Evolutionary conservation across 345 rosid genomes (phyloP).

Genomic region (Turnera subulata): DNA sequence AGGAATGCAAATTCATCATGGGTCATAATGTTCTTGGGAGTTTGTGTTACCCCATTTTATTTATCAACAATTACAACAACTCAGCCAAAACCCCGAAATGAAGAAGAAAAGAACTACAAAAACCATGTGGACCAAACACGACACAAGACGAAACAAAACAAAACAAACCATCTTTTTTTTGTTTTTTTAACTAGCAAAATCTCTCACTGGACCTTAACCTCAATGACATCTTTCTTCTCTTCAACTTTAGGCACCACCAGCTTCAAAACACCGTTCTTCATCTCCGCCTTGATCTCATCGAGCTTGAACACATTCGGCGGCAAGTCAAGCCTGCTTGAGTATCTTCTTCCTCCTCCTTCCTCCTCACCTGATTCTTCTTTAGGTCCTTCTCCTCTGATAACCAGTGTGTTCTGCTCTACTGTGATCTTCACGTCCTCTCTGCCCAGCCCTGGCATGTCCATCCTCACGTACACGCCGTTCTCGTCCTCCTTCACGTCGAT

Average conservation of each 20-base stretch:
- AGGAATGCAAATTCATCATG: no score
- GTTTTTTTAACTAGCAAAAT: no score
- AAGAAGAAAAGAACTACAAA: no score
- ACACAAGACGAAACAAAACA: no score
- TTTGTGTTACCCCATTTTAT: no score
- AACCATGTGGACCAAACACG: no score
- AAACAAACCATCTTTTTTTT: no score
- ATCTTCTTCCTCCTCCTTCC: slow-evolving; percentile 40
- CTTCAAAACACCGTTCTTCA: slow-evolving; percentile 82
- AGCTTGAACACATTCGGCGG: slow-evolving; percentile 34
- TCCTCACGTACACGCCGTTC: slow-evolving; percentile 24
- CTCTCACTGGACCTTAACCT: slow-evolving; percentile 39
- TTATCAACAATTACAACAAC: no score
- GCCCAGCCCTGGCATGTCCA: slow-evolving; percentile 58
- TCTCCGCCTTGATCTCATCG: slow-evolving; percentile 71
- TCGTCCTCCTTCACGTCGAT: slow-evolving; percentile 56
- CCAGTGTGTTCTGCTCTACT: slow-evolving; percentile 53
- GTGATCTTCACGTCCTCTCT: slow-evolving; percentile 52
- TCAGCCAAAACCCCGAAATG: no score
- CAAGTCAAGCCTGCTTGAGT: slow-evolving; percentile 45
- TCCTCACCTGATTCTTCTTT: slow-evolving; percentile 1
- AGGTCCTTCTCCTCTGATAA: slow-evolving; percentile 52
- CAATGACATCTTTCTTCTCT: slow-evolving; percentile 44
- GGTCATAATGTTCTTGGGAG: no score
- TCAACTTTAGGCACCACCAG: slow-evolving; percentile 66